These are phyloP conservation scores for Fusarium odoratissimum DNA, from an alignment of 2,329 filamentous ascomycete genomes.

Conservation along the genomic window DNA sequence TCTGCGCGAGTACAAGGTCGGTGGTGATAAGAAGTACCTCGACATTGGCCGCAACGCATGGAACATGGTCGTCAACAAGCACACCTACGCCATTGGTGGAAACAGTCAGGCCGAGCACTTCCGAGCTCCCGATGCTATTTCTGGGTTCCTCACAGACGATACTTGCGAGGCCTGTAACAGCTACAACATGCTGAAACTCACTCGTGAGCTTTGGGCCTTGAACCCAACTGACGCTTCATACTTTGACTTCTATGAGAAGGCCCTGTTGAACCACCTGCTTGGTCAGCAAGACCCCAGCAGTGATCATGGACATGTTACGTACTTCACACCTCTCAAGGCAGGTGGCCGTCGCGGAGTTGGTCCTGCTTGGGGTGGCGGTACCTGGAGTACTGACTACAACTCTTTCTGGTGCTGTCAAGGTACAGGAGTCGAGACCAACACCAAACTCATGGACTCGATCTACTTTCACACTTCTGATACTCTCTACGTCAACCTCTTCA, in stretches of 20 bases:
- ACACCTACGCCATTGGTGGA: constrained; percentile 64
- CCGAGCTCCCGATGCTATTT: constrained; percentile 58
- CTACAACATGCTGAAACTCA: constrained; percentile 68
- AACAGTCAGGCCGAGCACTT: constrained; percentile 67
- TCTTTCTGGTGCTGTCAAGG: constrained; percentile 67
- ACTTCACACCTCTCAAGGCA: constrained; percentile 63
- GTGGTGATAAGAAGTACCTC: constrained; percentile 56
- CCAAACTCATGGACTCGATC: constrained; percentile 64
- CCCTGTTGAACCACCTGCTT: constrained; percentile 62
- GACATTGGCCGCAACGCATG: constrained; percentile 63
- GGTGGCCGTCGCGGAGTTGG: constrained; percentile 61
- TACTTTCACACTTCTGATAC: constrained; percentile 58
- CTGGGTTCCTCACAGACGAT: constrained; percentile 56
- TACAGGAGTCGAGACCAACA: constrained; percentile 64
- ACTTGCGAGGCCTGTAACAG: constrained; percentile 65
- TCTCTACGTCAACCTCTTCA: constrained; percentile 63
- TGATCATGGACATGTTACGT: constrained; percentile 62
- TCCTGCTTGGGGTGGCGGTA: constrained; percentile 65
- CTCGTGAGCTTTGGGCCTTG: constrained; percentile 61
- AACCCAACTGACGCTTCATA: constrained; percentile 55
- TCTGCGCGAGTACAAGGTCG: constrained; percentile 60
- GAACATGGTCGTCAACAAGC: constrained; percentile 57
- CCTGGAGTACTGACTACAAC: constrained; percentile 64
- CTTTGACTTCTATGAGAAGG: constrained; percentile 65
- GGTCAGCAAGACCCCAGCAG: constrained; percentile 59